These are phyloP conservation scores for Suaeda aralocaspica DNA, from an alignment of 148 eudicot species.

Conservation along the genomic window DNA sequence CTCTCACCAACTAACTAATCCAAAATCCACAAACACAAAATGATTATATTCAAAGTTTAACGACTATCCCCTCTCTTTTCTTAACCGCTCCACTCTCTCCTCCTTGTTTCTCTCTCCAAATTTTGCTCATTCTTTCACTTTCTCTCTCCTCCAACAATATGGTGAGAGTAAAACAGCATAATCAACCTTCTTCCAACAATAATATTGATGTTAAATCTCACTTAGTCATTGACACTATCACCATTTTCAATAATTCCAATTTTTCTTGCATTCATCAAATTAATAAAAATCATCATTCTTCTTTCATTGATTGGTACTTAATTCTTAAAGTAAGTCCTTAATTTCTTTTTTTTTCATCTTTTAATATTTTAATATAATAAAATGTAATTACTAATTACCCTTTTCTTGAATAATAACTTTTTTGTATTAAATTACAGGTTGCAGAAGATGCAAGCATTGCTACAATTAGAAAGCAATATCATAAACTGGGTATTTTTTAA, in stretches of 20 bases:
- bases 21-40: constrained; percentile 12
- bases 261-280: constrained; percentile 21
- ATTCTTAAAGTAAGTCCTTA: constrained; percentile 45
- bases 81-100: constrained; percentile 52
- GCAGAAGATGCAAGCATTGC: constrained; percentile 52
- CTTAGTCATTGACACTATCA: constrained; percentile 44
- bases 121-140: not conserved
- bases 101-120: not conserved
- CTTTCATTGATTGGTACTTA: constrained; percentile 61
- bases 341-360: not conserved
- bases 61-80: constrained; percentile 32
- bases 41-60: constrained; percentile 27
- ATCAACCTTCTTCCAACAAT: constrained; percentile 2
- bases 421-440: constrained; percentile 32
- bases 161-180: constrained; percentile 29
- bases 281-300: constrained; percentile 20
- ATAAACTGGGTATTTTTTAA: constrained; percentile 48
- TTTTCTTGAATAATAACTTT: not conserved
- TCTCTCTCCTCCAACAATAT: constrained; percentile 26
- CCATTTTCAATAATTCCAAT: constrained; percentile 27
- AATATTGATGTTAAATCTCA: constrained; percentile 38
- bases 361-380: not conserved
- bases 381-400: too few species aligned
- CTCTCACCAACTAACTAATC: constrained; percentile 14
- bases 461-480: constrained; percentile 60